Percentiles rank a stretch among this genome's conserved stretches.
These are phyloP conservation scores for Colletotrichum somersetense DNA, from an alignment of 2,329 filamentous ascomycete genomes.

Conservation along the genomic window DNA sequence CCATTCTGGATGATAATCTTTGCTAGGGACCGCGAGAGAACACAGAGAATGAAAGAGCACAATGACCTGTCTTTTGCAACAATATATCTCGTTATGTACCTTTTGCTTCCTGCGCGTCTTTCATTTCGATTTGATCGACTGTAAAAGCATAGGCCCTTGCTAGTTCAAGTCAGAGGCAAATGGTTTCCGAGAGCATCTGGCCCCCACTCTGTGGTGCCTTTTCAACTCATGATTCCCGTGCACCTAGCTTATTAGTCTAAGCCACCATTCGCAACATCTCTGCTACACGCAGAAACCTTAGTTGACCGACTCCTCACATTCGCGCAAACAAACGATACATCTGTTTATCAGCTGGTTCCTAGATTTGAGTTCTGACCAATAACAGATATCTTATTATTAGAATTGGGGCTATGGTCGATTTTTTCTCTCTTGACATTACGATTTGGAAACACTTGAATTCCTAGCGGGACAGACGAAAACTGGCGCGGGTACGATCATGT, in stretches of 20 bases:
- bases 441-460: too few relatives aligned
- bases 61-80: neutral
- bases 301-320: neutral
- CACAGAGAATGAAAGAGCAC: neutral
- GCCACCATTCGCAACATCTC: neutral
- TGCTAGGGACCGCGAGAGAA: too few relatives aligned
- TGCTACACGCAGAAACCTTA: too few relatives aligned
- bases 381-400: neutral
- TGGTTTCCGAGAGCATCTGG: neutral
- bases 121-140: neutral
- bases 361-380: accelerated
- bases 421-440: neutral
- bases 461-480: too few relatives aligned
- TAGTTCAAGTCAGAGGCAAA: neutral
- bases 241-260: neutral
- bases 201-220: neutral
- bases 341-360: neutral
- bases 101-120: neutral
- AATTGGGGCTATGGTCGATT: neutral
- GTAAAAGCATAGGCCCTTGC: neutral
- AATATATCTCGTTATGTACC: neutral
- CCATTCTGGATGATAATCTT: neutral
- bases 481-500: neutral
- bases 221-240: neutral
- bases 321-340: neutral